These are phyloP conservation scores for Cylindrotheca closterium DNA, from an alignment of 108 stramenopile genomes.

Conservation along the genomic window DNA sequence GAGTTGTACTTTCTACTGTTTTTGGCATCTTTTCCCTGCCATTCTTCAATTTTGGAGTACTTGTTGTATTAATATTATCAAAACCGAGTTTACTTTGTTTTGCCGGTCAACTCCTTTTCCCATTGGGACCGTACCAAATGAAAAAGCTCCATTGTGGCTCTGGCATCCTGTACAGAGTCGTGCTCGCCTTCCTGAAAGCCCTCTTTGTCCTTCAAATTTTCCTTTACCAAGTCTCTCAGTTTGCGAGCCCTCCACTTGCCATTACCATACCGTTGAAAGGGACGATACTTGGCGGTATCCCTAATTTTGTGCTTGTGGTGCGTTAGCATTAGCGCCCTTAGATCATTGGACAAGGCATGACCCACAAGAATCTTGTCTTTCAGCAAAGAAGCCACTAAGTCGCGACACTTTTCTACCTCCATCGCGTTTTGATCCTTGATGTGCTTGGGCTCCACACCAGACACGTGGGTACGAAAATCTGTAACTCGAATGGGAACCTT, in stretches of 20 bases:
- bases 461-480: constrained; percentile 89
- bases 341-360: constrained; percentile 95
- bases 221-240: constrained; percentile 86
- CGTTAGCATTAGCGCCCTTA: constrained; percentile 86
- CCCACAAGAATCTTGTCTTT: constrained; percentile 92
- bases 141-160: constrained; percentile 84
- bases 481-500: constrained; percentile 90
- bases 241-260: constrained; percentile 90
- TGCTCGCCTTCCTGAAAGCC: constrained; percentile 75
- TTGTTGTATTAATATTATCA: constrained; percentile 1
- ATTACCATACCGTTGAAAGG: constrained; percentile 72
- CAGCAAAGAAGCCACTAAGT: constrained; percentile 69
- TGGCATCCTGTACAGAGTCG: constrained; percentile 82
- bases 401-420: constrained; percentile 71
- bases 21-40: not conserved
- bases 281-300: constrained; percentile 92
- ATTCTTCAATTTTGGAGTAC: not conserved
- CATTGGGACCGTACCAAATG: constrained; percentile 64
- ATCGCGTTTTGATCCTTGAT: constrained; percentile 68
- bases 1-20: too few species aligned
- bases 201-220: constrained; percentile 62
- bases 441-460: constrained; percentile 82
- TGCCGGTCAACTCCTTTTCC: constrained; percentile 63
- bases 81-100: constrained; percentile 11
- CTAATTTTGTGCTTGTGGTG: constrained; percentile 81